Base-by-base conservation (phyloP, 306 rosid genomes). In the Albizia julibrissin region DNA sequence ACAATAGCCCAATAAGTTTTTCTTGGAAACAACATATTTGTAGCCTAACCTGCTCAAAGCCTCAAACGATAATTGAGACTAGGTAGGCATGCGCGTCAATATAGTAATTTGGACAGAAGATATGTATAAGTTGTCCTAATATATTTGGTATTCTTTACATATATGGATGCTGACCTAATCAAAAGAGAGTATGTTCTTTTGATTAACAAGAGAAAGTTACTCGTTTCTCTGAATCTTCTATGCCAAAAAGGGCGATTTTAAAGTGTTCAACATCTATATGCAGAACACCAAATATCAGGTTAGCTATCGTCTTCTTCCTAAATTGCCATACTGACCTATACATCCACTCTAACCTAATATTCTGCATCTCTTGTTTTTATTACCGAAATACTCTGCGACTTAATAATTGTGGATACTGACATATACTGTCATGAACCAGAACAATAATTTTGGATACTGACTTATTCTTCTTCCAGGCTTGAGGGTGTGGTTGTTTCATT, bases 1-100 rank as follows among this genome's bases (percentile, higher is more conserved):
- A 94, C 33, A 92, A 4, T 64, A 94, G 29, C 56, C 98, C 98
- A 79, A 91, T 77, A 3, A 94, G 93, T 70, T 94, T 94, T 68
- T 79, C 13, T 62, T 15, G 47, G 0, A 49, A 78, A 14, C 37
- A 78, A 10, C 37, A 29, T 0, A 47, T 47, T 47, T 10, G 62
- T 58, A n/a, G 9, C 46, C 31, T 50, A 5, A 50, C n/a, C n/a
- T n/a, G n/a, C n/a, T n/a, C n/a, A n/a, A n/a, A n/a, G n/a, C n/a
- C n/a, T n/a, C n/a, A n/a, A n/a, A n/a, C n/a, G n/a, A 50, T 18
- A 7, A 3, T 50, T 50, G 58, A 50, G 58, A 50, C 40, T 37
- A 6, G 40, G 10, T 19, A 18, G 22, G 21, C 58, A 19, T 6
- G 22, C 58, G 1, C 2, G 58, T 50, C 22, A 18, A 13, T 12